Evolutionary conservation across 768 basidiomycete genomes (phyloP).

Genomic region (Suillus subalutaceus): DNA sequence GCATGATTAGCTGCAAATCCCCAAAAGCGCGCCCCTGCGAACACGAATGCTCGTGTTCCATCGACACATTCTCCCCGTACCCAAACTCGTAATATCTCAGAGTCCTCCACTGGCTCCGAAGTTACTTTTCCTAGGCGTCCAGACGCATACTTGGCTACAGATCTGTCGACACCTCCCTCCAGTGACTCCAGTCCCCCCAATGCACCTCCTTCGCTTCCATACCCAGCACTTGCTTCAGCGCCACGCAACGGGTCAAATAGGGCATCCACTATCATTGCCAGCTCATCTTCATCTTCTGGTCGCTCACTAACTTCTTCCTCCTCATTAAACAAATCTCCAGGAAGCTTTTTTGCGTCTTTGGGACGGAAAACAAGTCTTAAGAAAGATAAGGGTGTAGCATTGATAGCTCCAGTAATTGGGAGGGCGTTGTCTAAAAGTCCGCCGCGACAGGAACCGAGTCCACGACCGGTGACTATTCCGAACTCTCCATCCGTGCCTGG

Average conservation of each 20-base stretch:
- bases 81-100: constrained; percentile 69
- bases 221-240: constrained; percentile 63
- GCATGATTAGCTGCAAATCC: constrained; percentile 23
- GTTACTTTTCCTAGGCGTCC: constrained; percentile 77
- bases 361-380: constrained; percentile 69
- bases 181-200: constrained; percentile 56
- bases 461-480: constrained; percentile 34
- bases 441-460: constrained; percentile 31
- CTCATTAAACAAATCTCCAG: constrained; percentile 44
- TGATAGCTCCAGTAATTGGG: constrained; percentile 34
- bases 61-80: constrained; percentile 48
- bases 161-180: constrained; percentile 54
- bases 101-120: constrained; percentile 73
- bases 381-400: constrained; percentile 32
- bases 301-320: constrained; percentile 50
- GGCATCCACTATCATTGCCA: constrained; percentile 36
- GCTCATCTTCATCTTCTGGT: constrained; percentile 49
- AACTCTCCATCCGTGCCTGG: constrained; percentile 63
- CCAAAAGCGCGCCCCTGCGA: constrained; percentile 30
- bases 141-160: constrained; percentile 80
- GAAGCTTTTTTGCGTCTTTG: constrained; percentile 74
- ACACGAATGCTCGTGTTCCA: constrained; percentile 27
- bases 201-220: constrained; percentile 66
- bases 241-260: constrained; percentile 29
- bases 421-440: constrained; percentile 42